Conservation (phyloP, 2,329 filamentous ascomycete species). For the Calonectria crousiana region DNA sequence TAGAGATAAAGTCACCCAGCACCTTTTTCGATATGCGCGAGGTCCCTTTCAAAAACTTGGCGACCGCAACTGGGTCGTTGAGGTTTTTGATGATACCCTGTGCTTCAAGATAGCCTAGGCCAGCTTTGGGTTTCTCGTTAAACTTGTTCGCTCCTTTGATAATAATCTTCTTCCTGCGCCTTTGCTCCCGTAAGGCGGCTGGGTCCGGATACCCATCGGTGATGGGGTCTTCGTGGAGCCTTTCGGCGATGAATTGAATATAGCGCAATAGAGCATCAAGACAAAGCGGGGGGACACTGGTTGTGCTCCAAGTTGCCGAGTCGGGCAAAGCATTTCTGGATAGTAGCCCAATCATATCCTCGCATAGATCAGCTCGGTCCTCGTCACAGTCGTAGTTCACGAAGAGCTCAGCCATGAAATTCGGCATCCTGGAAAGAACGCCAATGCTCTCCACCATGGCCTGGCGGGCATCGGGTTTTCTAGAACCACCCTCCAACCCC, state of each 20-base stretch:
- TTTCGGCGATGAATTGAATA: constrained; percentile 90
- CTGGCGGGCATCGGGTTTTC: constrained; percentile 95
- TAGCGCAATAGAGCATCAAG: constrained; percentile 92
- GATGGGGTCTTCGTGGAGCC: constrained; percentile 78
- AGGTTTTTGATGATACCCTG: constrained; percentile 87
- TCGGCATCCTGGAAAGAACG: constrained; percentile 90
- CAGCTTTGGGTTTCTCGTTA: constrained; percentile 93
- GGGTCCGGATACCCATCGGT: constrained; percentile 76
- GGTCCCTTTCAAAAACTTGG: constrained; percentile 89
- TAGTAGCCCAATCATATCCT: constrained; percentile 93
- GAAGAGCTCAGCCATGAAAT: constrained; percentile 94
- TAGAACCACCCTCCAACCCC: constrained; percentile 89
- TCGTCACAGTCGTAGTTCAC: constrained; percentile 98
- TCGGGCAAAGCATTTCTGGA: constrained; percentile 96
- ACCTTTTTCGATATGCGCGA: constrained; percentile 90
- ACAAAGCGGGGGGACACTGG: constrained; percentile 94
- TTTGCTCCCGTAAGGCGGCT: constrained; percentile 74
- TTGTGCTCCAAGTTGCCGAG: constrained; percentile 98
- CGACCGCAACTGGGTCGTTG: constrained; percentile 80
- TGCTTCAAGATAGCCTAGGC: constrained; percentile 85
- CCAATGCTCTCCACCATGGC: constrained; percentile 98
- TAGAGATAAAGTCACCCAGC: constrained; percentile 93
- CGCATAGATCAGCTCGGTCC: constrained; percentile 90
- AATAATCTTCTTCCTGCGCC: constrained; percentile 87
- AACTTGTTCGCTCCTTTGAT: constrained; percentile 91